Evolutionary conservation across 2,329 filamentous ascomycete genomes (phyloP).

Genomic region (Fusarium circinatum): DNA sequence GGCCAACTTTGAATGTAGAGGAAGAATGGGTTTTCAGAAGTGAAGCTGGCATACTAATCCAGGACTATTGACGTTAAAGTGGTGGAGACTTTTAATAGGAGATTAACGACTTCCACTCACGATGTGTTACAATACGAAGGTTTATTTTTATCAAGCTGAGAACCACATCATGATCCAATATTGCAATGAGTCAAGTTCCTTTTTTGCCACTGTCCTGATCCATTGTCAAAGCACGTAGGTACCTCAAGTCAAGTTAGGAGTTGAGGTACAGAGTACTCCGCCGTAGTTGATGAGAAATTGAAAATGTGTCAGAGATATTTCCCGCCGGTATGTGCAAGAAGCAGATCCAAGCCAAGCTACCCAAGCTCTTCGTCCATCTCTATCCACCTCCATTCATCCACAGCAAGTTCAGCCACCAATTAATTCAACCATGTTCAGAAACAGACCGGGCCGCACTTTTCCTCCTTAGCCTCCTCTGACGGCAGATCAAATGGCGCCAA

Average conservation of each 20-base stretch:
- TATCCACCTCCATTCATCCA: neutral
- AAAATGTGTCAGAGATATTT: neutral
- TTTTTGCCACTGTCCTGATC: neutral
- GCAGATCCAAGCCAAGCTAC: neutral
- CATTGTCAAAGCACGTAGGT: neutral
- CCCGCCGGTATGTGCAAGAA: neutral
- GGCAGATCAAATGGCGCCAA: conserved; percentile 31
- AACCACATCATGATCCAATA: neutral
- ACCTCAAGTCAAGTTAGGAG: neutral
- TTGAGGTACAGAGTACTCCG: too few relatives aligned
- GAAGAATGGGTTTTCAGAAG: neutral
- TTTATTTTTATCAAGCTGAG: conserved; percentile 6
- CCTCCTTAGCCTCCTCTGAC: conserved; percentile 22
- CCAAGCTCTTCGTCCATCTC: neutral
- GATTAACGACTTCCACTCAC: conserved; percentile 8
- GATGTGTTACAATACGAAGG: conserved; percentile 3
- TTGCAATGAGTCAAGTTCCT: neutral
- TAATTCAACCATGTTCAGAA: conserved; percentile 16
- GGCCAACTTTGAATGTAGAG: neutral
- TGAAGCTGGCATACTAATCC: neutral
- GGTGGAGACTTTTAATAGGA: conserved; percentile 11
- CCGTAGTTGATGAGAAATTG: neutral
- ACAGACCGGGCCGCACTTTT: conserved; percentile 15
- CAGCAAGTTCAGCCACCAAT: conserved; percentile 12
- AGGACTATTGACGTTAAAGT: neutral